Conservation (phyloP, 2,329 filamentous ascomycete genomes). For the Exophiala sideris region DNA sequence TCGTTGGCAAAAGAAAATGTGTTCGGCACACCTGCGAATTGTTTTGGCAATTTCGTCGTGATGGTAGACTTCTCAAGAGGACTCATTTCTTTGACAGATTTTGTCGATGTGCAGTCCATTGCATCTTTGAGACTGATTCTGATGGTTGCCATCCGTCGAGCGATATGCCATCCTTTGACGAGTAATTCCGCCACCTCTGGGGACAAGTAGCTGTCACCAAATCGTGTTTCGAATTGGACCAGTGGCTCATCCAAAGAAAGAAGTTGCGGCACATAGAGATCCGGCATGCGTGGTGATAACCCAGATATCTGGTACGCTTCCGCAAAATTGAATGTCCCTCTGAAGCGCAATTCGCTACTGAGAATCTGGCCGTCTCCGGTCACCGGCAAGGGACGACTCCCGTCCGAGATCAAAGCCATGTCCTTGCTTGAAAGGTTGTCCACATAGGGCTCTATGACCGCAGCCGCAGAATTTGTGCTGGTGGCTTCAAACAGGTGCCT, state of each 20-base stretch:
- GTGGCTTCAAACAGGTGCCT: conserved; percentile 13
- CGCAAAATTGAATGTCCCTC: neutral
- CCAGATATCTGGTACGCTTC: neutral
- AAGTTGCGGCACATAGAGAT: conserved; percentile 6
- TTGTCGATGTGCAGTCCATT: neutral
- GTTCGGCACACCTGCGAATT: neutral
- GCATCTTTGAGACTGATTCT: conserved; percentile 2
- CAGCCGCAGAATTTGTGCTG: neutral
- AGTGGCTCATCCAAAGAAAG: conserved; percentile 14
- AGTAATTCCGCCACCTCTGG: neutral
- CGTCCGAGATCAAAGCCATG: conserved; percentile 4
- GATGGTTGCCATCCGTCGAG: conserved; percentile 8
- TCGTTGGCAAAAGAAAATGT: conserved; percentile 8
- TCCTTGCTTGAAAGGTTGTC: conserved; percentile 19
- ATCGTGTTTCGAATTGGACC: conserved; percentile 2
- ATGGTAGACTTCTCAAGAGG: conserved; percentile 13
- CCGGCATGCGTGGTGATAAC: neutral
- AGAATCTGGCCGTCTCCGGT: neutral
- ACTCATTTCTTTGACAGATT: conserved; percentile 11
- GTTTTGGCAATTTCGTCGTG: neutral
- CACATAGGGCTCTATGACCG: conserved; percentile 11
- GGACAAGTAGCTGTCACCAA: neutral
- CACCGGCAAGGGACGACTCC: neutral
- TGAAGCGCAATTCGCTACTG: conserved; percentile 2
- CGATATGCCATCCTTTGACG: conserved; percentile 13